Percentiles rank a stretch among this genome's conserved stretches.
These are phyloP conservation scores for Saccharomyces hybrid DNA, from an alignment of 1,139 yeast species.

Conservation along the genomic window DNA sequence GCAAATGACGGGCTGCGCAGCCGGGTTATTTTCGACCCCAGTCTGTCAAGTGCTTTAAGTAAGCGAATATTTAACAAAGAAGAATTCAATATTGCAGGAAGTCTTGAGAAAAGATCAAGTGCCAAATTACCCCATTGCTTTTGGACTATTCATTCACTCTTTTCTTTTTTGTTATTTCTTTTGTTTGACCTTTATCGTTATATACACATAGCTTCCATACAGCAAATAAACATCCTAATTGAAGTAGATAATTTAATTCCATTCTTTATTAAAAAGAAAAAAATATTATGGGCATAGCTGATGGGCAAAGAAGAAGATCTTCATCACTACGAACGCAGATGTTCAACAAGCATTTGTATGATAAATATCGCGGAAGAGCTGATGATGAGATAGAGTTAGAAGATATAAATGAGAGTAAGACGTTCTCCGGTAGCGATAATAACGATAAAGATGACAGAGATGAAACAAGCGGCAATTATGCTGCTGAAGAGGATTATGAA, in stretches of 20 bases:
- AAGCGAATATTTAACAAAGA: constrained; percentile 1
- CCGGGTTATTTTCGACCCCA: constrained; percentile 2
- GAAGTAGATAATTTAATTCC: background rate
- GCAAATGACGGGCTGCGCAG: background rate
- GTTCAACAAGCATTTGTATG: constrained; percentile 44
- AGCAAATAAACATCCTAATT: background rate
- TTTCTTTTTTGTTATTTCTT: background rate
- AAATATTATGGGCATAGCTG: constrained; percentile 4
- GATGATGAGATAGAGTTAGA: constrained; percentile 30
- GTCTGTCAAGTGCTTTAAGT: background rate
- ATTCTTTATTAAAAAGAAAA: background rate
- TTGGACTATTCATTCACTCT: background rate
- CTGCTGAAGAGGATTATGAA: constrained; percentile 9
- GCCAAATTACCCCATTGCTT: background rate
- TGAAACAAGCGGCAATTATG: constrained; percentile 9
- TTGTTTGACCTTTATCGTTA: background rate
- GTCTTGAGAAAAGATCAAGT: background rate
- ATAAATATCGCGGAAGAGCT: constrained; percentile 15
- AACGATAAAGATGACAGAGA: constrained; percentile 8
- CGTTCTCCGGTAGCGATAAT: constrained; percentile 11
- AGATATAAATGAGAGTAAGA: constrained; percentile 11
- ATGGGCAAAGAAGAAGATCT: constrained; percentile 52
- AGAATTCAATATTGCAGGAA: background rate
- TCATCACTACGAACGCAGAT: constrained; percentile 68
- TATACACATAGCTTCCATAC: background rate